Conservation (phyloP, 768 basidiomycete species). For the Serendipita indica region DNA sequence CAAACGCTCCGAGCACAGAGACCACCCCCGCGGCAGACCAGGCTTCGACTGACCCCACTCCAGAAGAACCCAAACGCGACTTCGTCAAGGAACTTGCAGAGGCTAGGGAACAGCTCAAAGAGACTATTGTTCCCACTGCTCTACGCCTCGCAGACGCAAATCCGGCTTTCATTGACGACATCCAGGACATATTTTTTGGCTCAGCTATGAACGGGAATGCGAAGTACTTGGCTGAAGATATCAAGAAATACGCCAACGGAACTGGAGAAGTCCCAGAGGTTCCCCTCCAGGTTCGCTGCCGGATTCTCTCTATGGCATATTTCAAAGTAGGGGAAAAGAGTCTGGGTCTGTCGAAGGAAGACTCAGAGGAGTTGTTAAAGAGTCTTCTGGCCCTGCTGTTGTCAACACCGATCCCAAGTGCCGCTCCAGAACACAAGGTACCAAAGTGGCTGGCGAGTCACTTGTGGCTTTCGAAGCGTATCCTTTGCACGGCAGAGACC, state of each 20-base stretch:
- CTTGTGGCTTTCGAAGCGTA: conserved; percentile 70
- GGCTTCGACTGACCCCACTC: neutral
- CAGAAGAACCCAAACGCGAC: conserved; percentile 8
- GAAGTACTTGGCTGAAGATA: conserved; percentile 58
- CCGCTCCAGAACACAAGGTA: conserved; percentile 37
- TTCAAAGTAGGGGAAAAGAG: conserved; percentile 24
- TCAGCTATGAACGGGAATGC: conserved; percentile 41
- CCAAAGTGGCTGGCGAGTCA: conserved; percentile 84
- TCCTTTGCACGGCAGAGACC: conserved; percentile 63
- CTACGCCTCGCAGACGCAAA: conserved; percentile 74
- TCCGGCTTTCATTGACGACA: conserved; percentile 76
- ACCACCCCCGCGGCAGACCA: neutral
- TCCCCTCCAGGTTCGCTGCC: conserved; percentile 65
- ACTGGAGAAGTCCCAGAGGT: conserved; percentile 61
- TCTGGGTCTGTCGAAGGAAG: conserved; percentile 13
- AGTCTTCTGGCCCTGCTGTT: conserved; percentile 50
- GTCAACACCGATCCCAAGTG: conserved; percentile 30
- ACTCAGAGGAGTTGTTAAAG: conserved; percentile 48
- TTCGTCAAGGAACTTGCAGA: conserved; percentile 41
- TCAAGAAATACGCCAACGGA: conserved; percentile 48
- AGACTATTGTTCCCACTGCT: conserved; percentile 50
- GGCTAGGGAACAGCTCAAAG: conserved; percentile 49
- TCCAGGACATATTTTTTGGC: conserved; percentile 67
- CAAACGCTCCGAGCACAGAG: conserved; percentile 15
- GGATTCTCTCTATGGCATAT: conserved; percentile 57